Evolutionary conservation across 164 flowering plant genomes (phyloP), one percentile per base, ranked within the genome.

Genomic region (Warburgia ugandensis): DNA sequence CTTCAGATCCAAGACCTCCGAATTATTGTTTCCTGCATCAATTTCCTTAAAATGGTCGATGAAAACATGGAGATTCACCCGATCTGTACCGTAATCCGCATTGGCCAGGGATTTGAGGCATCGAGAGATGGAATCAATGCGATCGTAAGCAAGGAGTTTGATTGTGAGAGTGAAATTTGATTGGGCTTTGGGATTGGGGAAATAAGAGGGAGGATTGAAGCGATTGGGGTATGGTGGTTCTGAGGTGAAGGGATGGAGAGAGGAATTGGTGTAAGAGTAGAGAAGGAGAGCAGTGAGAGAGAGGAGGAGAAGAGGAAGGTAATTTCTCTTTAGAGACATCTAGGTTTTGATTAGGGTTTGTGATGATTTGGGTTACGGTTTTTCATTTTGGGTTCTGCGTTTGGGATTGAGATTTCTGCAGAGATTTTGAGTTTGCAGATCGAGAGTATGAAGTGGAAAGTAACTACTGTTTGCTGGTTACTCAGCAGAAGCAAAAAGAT

Each of bases 81-180:
- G 55, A 55, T 76, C 81, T 56, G 39, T 45, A 42, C 55, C 75
- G 65, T 88, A 92, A 41, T 73, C 69, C 17, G 97, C 97, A 7
- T 46, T 52, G 50, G 92, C 63, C 31, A 91, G 81, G 29, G 97
- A 91, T 26, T 57, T 66, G 61, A 91, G 90, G 66, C 96, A 91
- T 29, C 98, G 75, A 38, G 90, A 60, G 64, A 87, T 71, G 44
- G 96, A 79, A 48, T 54, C 36, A 58, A 84, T 71, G 53, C 99
- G 94, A 51, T 86, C 71, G 60, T 61, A 92, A 25, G 99, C 72
- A 48, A 92, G 94, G 52, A 92, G 66, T 54, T 88, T 88, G 75
- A 88, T 69, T 38, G 74, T 70, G 75, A 85, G 51, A 14, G 78
- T 73, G 77, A 87, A 87, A 29, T 56, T 67, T 6, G 47, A 21